These are phyloP conservation scores for Glaciozyma antarctica DNA, from an alignment of 768 basidiomycete genomes.

Conservation along the genomic window DNA sequence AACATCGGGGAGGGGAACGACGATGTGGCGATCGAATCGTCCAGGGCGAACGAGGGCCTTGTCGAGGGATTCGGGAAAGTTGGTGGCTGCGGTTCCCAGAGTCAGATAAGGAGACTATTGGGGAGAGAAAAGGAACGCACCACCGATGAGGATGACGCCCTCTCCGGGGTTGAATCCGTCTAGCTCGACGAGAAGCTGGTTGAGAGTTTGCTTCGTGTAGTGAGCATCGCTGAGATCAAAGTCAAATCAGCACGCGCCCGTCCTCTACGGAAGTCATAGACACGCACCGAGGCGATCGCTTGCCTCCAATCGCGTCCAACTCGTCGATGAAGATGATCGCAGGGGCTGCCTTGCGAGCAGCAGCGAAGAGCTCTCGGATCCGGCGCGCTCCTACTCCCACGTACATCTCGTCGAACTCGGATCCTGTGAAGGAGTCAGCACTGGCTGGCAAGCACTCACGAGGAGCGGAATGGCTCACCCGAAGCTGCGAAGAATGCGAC, in stretches of 20 bases:
- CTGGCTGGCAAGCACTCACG: too few species aligned
- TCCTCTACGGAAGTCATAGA: too few species aligned
- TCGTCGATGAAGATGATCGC: conserved; percentile 89
- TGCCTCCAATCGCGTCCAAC: conserved; percentile 44
- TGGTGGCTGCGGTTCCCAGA: conserved; percentile 49
- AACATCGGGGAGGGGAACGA: conserved; percentile 89
- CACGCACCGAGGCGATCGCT: conserved; percentile 48
- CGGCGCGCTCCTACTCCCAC: conserved; percentile 85
- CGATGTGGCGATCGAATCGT: conserved; percentile 86
- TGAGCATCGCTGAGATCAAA: conserved; percentile 46
- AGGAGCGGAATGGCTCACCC: too few species aligned
- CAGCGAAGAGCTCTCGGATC: conserved; percentile 85
- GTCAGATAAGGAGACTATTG: background rate
- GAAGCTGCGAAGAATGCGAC: conserved; percentile 90
- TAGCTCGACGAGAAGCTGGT: conserved; percentile 92
- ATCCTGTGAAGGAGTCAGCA: conserved; percentile 50
- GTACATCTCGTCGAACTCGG: conserved; percentile 94
- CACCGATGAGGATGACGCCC: conserved; percentile 84
- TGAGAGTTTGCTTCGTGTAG: conserved; percentile 55
- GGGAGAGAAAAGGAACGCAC: background rate
- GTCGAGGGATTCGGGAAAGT: conserved; percentile 90
- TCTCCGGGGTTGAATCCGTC: conserved; percentile 87
- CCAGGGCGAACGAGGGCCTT: conserved; percentile 93
- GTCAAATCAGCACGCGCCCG: too few species aligned
- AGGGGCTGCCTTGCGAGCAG: conserved; percentile 86